Evolutionary conservation across 2,329 filamentous ascomycete genomes (phyloP).

Genomic region (Epichloe glyceriae): DNA sequence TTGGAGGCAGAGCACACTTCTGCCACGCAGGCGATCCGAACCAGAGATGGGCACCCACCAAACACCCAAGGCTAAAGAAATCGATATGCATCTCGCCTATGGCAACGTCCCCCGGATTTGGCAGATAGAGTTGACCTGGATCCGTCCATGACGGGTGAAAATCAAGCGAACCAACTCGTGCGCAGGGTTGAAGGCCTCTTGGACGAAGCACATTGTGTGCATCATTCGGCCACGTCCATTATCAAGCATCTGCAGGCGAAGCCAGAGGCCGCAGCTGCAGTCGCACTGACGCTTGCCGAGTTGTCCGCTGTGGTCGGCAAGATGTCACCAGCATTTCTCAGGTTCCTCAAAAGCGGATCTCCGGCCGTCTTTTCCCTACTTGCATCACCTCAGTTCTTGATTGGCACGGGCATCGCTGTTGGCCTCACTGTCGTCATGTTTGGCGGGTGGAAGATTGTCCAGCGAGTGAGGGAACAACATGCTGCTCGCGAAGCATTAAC

Average conservation of each 20-base stretch:
- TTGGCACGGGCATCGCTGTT: constrained; percentile 76
- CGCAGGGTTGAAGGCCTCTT: constrained; percentile 63
- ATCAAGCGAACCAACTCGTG: constrained; percentile 44
- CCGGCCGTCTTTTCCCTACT: constrained; percentile 80
- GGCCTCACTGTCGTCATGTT: constrained; percentile 94
- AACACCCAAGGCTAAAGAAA: constrained; percentile 30
- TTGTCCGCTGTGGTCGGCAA: constrained; percentile 72
- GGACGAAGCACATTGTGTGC: constrained; percentile 78
- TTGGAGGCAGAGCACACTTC: constrained; percentile 10
- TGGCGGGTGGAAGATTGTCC: constrained; percentile 94
- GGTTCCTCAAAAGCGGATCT: constrained; percentile 63
- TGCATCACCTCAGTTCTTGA: constrained; percentile 84
- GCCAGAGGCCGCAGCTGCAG: constrained; percentile 84
- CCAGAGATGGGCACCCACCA: constrained; percentile 19
- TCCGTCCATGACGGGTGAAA: constrained; percentile 35
- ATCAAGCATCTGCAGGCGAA: constrained; percentile 59
- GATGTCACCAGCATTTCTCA: constrained; percentile 69
- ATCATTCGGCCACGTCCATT: constrained; percentile 70
- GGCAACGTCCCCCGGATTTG: constrained; percentile 68
- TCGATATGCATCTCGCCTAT: constrained; percentile 89
- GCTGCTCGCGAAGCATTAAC: constrained; percentile 17
- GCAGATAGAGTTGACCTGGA: constrained; percentile 34
- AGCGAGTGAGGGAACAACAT: constrained; percentile 51
- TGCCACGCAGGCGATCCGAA: constrained; percentile 27
- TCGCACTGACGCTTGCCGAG: constrained; percentile 84